Evolutionary conservation across 768 basidiomycete species (phyloP), one percentile per base, ranked within the genome.

Genomic region (Favolaschia claudopus): DNA sequence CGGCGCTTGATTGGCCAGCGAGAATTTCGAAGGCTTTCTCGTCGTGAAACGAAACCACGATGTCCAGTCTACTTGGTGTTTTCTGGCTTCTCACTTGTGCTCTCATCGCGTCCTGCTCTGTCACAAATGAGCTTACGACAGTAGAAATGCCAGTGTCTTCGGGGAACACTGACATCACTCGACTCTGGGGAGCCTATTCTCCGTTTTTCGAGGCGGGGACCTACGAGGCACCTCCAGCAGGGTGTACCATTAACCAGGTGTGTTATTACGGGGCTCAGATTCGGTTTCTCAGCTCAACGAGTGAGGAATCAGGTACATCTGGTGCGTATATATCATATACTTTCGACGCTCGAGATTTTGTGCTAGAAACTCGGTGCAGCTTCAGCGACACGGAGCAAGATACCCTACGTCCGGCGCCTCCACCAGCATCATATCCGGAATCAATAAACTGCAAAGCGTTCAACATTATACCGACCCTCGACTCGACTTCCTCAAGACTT

Each of bases 301-400:
- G 22, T 17, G 65, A 89, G 86, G 87, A n/a, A n/a, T n/a, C n/a
- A n/a, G n/a, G n/a, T n/a, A n/a, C n/a, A n/a, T n/a, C n/a, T n/a
- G n/a, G n/a, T n/a, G n/a, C n/a, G n/a, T 83, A 31, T 85, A 89
- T 62, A 82, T 89, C 38, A 87, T 88, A 68, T 60, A 85, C 71
- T n/a, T n/a, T n/a, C n/a, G n/a, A n/a, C n/a, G n/a, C n/a, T n/a
- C n/a, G n/a, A n/a, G n/a, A n/a, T n/a, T n/a, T n/a, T n/a, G n/a
- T n/a, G n/a, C n/a, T n/a, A n/a, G n/a, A n/a, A n/a, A n/a, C n/a
- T n/a, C n/a, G n/a, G n/a, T n/a, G n/a, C n/a, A 93, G 92, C 76
- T 95, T 10, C 89, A 93, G 73, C 80, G 93, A 12, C 93, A 95
- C 66, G 92, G 92, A 3, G 85, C 91, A 1, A 84, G 93, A 28